These are phyloP conservation scores for Zygoascus sp. DNA, from an alignment of 1,139 yeast genomes.

Conservation along the genomic window DNA sequence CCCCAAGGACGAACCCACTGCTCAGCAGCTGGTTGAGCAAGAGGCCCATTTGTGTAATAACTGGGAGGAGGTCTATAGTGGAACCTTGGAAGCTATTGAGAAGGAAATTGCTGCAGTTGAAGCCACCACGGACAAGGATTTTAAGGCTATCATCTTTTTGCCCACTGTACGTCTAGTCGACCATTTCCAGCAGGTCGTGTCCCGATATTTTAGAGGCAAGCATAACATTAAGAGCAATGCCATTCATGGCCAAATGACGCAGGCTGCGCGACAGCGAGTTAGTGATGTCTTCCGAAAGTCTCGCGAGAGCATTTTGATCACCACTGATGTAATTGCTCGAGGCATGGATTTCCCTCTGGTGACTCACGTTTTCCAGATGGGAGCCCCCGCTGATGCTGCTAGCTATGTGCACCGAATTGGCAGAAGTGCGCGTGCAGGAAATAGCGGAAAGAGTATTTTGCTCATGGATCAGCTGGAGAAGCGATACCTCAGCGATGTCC, in stretches of 20 bases:
- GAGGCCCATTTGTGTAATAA: slow-evolving; percentile 48
- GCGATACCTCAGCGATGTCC: slow-evolving; percentile 18
- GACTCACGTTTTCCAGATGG: slow-evolving; percentile 72
- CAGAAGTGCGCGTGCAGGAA: slow-evolving; percentile 94
- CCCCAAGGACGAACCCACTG: slow-evolving; percentile 67
- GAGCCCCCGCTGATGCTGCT: slow-evolving; percentile 67
- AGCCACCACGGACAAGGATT: slow-evolving; percentile 34
- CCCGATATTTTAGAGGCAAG: slow-evolving; percentile 21
- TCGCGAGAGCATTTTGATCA: slow-evolving; percentile 56
- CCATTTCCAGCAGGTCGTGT: slow-evolving; percentile 43
- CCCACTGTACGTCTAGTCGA: slow-evolving; percentile 74
- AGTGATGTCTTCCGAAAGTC: slow-evolving; percentile 52
- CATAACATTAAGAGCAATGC: slow-evolving; percentile 22
- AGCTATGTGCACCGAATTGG: slow-evolving; percentile 92
- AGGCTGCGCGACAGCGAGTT: slow-evolving; percentile 55
- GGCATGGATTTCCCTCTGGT: slow-evolving; percentile 93
- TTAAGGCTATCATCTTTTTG: slow-evolving; percentile 76
- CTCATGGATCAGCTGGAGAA: slow-evolving; percentile 23
- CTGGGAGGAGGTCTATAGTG: slow-evolving; percentile 36
- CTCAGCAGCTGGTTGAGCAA: slow-evolving; percentile 73
- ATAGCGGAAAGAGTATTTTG: slow-evolving; percentile 49
- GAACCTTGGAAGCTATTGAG: slow-evolving; percentile 28
- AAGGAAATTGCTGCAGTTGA: slow-evolving; percentile 20
- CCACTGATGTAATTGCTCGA: slow-evolving; percentile 94
- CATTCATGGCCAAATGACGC: slow-evolving; percentile 72